Evolutionary conservation across 306 rosid genomes (phyloP), one percentile per base, ranked within the genome.

Genomic region (Gastrolobium villosum): DNA sequence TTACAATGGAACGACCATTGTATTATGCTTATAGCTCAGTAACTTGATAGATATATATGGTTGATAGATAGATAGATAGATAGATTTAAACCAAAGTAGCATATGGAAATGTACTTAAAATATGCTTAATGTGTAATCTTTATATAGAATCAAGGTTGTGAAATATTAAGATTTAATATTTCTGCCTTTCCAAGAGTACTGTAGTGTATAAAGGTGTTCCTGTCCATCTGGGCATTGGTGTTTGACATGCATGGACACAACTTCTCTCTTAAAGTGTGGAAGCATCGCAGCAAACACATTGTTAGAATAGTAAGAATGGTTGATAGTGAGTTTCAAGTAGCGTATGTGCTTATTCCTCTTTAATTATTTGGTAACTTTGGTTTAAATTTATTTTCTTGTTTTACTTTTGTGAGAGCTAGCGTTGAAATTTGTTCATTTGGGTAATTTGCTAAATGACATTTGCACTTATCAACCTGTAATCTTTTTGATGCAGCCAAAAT

Each of bases 401-500:
- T 48, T 63, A 15, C 43, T 60, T 77, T 63, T 36, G 34, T 54
- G 44, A 75, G 40, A 31, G 50, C 37, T 48, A 13, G 14, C 40
- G 35, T 50, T 49, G 35, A 53, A 40, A 14, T 67, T 39, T 61
- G 13, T 40, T 70, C 36, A 36, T 54, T 68, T 54, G 71, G 60
- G 30, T 68, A 48, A 31, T 65, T 57, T 68, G 44, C 14, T 8
- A 30, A 75, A 56, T 64, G 67, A 30, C 68, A 36, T 52, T 55
- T 61, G 13, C 59, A 34, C 72, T 66, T 20, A 79, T 67, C 37
- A 43, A 3, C 35, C 26, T 80, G 4, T 60, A 63, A 65, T 60
- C 44, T 70, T 57, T 78, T 64, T 84, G 70, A 11, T 87, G 91
- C 89, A 93, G 98, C 92, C 98, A 74, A 93, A 80, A 74, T 95